phyloP scores from a whole-genome alignment of 1,284 basidiomycete species.

The Sanguinoderma infundibulare region DNA sequence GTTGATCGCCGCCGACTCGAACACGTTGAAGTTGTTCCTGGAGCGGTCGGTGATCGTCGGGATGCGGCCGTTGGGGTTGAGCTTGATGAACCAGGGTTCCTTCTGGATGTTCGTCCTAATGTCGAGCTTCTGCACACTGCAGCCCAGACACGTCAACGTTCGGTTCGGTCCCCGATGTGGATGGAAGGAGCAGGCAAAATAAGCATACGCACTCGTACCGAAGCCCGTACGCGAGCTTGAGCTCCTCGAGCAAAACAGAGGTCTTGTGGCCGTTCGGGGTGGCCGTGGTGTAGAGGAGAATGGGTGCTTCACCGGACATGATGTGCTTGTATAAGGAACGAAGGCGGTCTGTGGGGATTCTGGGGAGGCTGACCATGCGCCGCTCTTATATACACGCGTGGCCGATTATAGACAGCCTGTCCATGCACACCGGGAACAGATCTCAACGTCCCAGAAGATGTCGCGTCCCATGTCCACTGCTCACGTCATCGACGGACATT shows the following conservation, averaged over 20 bases:
- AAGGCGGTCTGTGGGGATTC: neutral
- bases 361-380: neutral
- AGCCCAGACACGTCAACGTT: neutral
- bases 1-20: slow-evolving; percentile 59
- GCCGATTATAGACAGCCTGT: neutral
- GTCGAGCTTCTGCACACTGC: slow-evolving; percentile 42
- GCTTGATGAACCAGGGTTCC: slow-evolving; percentile 56
- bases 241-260: slow-evolving; percentile 37
- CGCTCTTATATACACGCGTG: neutral
- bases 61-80: slow-evolving; percentile 69
- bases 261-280: slow-evolving; percentile 74
- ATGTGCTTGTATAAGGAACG: neutral
- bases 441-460: neutral
- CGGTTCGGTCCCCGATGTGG: neutral
- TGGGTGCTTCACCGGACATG: slow-evolving; percentile 41
- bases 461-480: neutral
- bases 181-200: neutral
- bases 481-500: neutral
- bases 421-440: too few relatives aligned
- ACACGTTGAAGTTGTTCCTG: slow-evolving; percentile 52
- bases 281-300: slow-evolving; percentile 64
- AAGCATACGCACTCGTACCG: slow-evolving; percentile 36
- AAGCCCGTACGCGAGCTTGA: slow-evolving; percentile 34
- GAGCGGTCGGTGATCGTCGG: slow-evolving; percentile 51
- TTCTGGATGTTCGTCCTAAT: slow-evolving; percentile 52